These are phyloP conservation scores for Cerrena zonata DNA, from an alignment of 1,284 basidiomycete genomes.

Conservation along the genomic window DNA sequence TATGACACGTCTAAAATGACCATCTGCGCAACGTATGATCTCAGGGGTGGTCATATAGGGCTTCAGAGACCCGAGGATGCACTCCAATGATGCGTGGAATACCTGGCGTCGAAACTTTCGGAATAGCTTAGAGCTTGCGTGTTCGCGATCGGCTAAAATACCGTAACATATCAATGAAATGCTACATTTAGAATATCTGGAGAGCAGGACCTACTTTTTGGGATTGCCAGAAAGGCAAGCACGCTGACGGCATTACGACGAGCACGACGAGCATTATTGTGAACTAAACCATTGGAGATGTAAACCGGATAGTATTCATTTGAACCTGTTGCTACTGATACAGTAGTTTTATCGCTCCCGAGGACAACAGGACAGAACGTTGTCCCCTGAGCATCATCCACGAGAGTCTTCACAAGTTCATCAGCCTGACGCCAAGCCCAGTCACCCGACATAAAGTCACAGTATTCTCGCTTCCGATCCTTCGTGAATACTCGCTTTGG, in stretches of 20 bases:
- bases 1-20: conserved; percentile 18
- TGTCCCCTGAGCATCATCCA: conserved; percentile 13
- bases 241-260: conserved; percentile 17
- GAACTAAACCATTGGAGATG: conserved; percentile 15
- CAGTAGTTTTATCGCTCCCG: conserved; percentile 24
- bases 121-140: conserved; percentile 11
- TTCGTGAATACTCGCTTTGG: conserved; percentile 16
- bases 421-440: conserved; percentile 23
- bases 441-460: conserved; percentile 17
- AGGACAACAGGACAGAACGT: conserved; percentile 21
- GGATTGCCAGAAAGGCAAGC: conserved; percentile 20
- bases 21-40: conserved; percentile 20
- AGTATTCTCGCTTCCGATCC: conserved; percentile 8
- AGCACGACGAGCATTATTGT: conserved; percentile 17
- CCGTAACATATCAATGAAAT: not conserved
- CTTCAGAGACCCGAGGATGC: conserved; percentile 14
- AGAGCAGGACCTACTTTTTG: conserved; percentile 17
- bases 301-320: conserved; percentile 21
- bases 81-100: conserved; percentile 15
- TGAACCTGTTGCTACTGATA: conserved; percentile 24
- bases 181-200: no score
- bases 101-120: conserved; percentile 18
- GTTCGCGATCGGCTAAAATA: conserved; percentile 11
- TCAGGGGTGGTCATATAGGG: conserved; percentile 19
- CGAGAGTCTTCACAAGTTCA: not conserved